Evolutionary conservation across 768 basidiomycete species (phyloP).

Genomic region (Suillus ampliporus): DNA sequence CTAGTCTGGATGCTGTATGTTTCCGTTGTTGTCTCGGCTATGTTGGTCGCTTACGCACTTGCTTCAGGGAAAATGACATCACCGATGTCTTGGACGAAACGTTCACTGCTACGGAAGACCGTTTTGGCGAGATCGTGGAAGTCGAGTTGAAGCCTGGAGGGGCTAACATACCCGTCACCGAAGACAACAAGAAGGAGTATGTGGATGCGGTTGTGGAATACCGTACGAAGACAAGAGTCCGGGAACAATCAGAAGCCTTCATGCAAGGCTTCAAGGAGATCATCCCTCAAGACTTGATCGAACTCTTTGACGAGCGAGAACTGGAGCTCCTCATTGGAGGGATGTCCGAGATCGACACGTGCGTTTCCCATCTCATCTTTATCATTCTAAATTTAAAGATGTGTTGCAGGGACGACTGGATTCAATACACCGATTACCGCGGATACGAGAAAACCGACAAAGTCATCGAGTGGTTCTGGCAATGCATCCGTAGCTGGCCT

Average conservation of each 20-base stretch:
- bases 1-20: slow-evolving; percentile 78
- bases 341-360: slow-evolving; percentile 92
- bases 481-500: slow-evolving; percentile 89
- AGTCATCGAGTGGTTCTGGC: slow-evolving; percentile 97
- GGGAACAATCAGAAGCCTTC: slow-evolving; percentile 85
- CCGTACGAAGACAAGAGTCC: slow-evolving; percentile 80
- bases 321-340: slow-evolving; percentile 90
- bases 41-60: slow-evolving; percentile 8
- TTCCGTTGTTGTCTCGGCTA: background rate
- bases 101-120: slow-evolving; percentile 73
- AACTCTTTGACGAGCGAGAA: slow-evolving; percentile 91
- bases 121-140: slow-evolving; percentile 73
- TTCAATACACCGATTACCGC: slow-evolving; percentile 92
- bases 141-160: slow-evolving; percentile 72
- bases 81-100: slow-evolving; percentile 77
- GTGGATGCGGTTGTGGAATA: slow-evolving; percentile 81
- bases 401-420: slow-evolving; percentile 79
- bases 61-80: slow-evolving; percentile 71
- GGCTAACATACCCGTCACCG: slow-evolving; percentile 64
- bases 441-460: slow-evolving; percentile 86
- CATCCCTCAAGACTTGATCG: slow-evolving; percentile 81
- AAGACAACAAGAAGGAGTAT: slow-evolving; percentile 80
- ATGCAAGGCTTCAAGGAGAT: slow-evolving; percentile 86
- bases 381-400: slow-evolving; percentile 1
- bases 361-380: slow-evolving; percentile 28